Evolutionary conservation across 352 stramenopile species (phyloP), one percentile per base, ranked within the genome.

Genomic region (Phytophthora citrophthora): DNA sequence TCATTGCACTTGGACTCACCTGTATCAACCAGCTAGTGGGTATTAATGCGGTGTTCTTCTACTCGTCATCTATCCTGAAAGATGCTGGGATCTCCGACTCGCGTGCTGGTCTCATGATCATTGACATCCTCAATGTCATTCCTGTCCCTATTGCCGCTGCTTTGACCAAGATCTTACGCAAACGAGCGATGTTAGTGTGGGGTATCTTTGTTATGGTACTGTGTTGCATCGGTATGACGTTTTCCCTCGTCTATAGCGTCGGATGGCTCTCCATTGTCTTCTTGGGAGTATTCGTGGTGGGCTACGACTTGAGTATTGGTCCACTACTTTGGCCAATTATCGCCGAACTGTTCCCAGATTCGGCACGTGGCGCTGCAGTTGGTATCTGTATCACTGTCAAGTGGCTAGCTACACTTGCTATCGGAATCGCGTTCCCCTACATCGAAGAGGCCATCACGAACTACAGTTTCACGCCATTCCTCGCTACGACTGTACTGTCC

Each of bases 21-120:
- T 71, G 72, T 13, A 66, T 73, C n/a, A 79, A 87, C 57, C 81
- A 88, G 55, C 68, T 90, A 29, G 81, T 79, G 4, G 81, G 78
- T 12, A 82, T 90, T 58, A 90, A 85, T 52, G 79, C 77, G n/a
- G 75, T 88, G 11, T 88, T 88, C 62, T 80, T 81, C 60, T 90
- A 90, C 65, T 88, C 78, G 52, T 84, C 73, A 12, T 70, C 63
- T 4, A 76, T 90, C 26, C 76, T 90, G 36, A 83, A 72, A 24
- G 66, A 77, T 24, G 77, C 77, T 9, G 81, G 81, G 0, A 74
- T 88, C 49, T 38, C 41, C 3, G 78, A 90, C 51, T 68, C 69
- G 11, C 81, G 81, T 16, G 27, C 74, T 6, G 81, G 78, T 13
- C 80, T 72, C 15, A 54, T 86, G 31, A 82, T 90, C 47, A 73